Conservation (phyloP, 768 basidiomycete genomes). For the Stropharia rugosoannulata region DNA sequence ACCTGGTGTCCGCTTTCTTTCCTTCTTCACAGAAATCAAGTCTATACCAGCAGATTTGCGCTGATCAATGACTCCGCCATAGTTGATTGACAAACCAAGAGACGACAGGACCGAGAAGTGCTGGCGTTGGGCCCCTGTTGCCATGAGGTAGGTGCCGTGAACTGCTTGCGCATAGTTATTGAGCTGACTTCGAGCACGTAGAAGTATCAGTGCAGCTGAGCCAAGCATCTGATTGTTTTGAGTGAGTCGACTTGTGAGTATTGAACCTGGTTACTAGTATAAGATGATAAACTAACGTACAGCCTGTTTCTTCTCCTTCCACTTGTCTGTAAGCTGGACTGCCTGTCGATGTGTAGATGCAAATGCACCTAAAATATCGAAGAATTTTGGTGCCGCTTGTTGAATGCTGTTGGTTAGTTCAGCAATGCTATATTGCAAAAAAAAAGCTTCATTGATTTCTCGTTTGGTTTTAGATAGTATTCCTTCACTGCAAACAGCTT, state of each 20-base stretch:
- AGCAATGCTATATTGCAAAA: constrained; percentile 12
- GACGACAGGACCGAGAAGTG: constrained; percentile 26
- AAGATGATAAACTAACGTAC: no score
- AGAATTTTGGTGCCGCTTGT: constrained; percentile 6
- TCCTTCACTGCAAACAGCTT: constrained; percentile 9
- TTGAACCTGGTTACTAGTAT: no score
- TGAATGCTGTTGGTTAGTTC: not conserved
- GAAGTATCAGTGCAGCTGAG: constrained; percentile 11
- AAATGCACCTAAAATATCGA: constrained; percentile 16
- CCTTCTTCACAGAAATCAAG: not conserved
- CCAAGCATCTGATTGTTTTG: constrained; percentile 27
- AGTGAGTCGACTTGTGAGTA: not conserved
- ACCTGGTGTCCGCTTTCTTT: not conserved
- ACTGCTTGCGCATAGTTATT: constrained; percentile 27
- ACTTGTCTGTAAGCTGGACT: not conserved
- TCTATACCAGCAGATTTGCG: no score
- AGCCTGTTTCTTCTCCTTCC: constrained; percentile 8
- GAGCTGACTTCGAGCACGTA: constrained; percentile 25
- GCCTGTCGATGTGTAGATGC: constrained; percentile 13
- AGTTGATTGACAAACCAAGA: constrained; percentile 28
- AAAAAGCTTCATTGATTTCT: constrained; percentile 8
- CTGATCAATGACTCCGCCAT: constrained; percentile 17
- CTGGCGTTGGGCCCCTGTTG: constrained; percentile 31
- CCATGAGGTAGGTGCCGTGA: constrained; percentile 29
- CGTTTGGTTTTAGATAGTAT: constrained; percentile 11